Conservation (phyloP, 148 eudicot species). For the Fagopyrum esculentum region DNA sequence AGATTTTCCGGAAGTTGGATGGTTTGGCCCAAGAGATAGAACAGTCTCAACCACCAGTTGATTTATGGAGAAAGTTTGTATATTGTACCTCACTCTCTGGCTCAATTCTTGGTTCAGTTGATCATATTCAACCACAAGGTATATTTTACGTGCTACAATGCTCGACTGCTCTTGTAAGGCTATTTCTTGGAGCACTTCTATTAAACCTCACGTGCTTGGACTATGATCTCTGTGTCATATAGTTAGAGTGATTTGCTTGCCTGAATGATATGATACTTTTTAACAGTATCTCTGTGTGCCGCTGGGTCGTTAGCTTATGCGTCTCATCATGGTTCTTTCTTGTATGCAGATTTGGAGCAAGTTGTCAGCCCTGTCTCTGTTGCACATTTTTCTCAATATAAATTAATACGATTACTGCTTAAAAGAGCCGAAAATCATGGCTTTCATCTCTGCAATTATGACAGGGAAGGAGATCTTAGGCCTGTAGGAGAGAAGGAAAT, state of each 20-base stretch:
- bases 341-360: conserved; percentile 71
- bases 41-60: conserved; percentile 76
- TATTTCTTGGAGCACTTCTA: not conserved
- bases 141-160: not conserved
- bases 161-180: not conserved
- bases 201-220: not conserved
- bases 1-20: conserved; percentile 87
- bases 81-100: conserved; percentile 94
- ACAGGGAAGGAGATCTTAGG: conserved; percentile 23
- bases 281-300: not conserved
- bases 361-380: conserved; percentile 78
- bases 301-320: not conserved
- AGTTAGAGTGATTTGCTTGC: not conserved
- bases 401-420: conserved; percentile 49
- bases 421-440: conserved; percentile 50
- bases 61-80: conserved; percentile 89
- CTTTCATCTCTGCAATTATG: conserved; percentile 30
- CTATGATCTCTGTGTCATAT: not conserved
- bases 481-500: conserved; percentile 42
- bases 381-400: conserved; percentile 91
- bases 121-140: conserved; percentile 98
- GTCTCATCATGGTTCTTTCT: conserved; percentile 10
- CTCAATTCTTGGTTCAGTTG: conserved; percentile 79
- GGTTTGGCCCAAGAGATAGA: conserved; percentile 77
- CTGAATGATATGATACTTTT: not conserved